phyloP scores from a whole-genome alignment of 257 asterid species.

The Solanum habrochaites region DNA sequence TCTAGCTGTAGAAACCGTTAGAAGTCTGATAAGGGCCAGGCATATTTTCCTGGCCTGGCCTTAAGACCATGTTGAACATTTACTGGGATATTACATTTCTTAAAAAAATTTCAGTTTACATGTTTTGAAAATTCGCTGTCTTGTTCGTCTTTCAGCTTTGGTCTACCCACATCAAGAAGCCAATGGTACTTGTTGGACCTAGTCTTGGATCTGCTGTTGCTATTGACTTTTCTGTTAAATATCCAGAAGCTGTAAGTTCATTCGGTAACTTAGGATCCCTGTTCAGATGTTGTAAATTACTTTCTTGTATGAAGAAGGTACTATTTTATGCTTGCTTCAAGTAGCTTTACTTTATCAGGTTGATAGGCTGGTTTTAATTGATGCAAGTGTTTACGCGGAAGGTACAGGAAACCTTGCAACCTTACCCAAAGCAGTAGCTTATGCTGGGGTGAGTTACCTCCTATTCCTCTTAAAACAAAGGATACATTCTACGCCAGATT shows the following conservation, averaged over 20 bases:
- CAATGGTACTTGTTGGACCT: constrained; percentile 89
- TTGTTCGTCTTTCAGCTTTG: constrained; percentile 40
- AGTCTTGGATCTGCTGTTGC: constrained; percentile 96
- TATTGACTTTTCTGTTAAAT: constrained; percentile 53
- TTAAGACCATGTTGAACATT: background rate
- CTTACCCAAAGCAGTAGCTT: constrained; percentile 64
- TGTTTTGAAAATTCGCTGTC: background rate
- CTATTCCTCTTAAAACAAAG: background rate
- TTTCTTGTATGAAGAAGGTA: background rate
- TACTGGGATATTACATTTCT: background rate
- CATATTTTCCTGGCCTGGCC: background rate
- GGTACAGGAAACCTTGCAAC: constrained; percentile 86
- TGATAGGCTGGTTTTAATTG: constrained; percentile 70
- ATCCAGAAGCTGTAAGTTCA: constrained; percentile 75
- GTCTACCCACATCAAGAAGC: constrained; percentile 60
- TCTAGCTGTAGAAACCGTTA: background rate
- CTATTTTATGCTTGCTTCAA: background rate
- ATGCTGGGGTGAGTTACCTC: constrained; percentile 60
- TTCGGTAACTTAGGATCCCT: background rate
- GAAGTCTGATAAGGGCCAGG: background rate
- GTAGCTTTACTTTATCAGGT: constrained; percentile 39
- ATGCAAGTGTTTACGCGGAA: constrained; percentile 93
- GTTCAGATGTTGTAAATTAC: background rate
- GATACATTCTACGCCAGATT: background rate
- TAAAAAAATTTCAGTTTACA: background rate